Base-by-base conservation (phyloP, 495 filamentous ascomycete species). In the Hypoxylon trugodes region DNA sequence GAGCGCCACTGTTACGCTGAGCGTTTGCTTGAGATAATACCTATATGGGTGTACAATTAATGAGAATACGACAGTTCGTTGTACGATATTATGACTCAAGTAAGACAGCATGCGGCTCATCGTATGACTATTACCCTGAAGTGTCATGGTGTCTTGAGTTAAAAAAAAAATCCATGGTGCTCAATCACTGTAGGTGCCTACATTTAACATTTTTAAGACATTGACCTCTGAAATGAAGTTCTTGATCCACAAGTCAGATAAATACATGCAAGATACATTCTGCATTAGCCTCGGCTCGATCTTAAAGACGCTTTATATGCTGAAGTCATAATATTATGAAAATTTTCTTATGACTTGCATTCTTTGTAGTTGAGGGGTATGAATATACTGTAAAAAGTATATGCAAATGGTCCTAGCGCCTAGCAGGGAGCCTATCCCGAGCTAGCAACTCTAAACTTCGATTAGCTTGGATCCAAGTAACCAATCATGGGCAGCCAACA, bases 1-100 rank as follows among this genome's bases (percentile, higher is more conserved):
- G 73, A 63, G 41, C 65, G 30, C 60, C 72, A 24, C 46, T 76
- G 48, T 40, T 78, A 26, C 41, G 22, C 7, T 73, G 30, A 61
- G 59, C 28, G 19, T 43, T 12, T n/a, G n/a, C n/a, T n/a, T n/a
- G n/a, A n/a, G n/a, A 32, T 32, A 3, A 12, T n/a, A 7, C 32
- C 15, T 28, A 32, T 36, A 19, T n/a, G 13, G 40, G 48, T 37
- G 21, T 41, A 37, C 13, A 24, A 46, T 26, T 37, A 0, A 52
- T 37, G 54, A 42, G 13, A 1, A 10, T 24, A 33, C 16, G 30
- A 24, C 9, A 30, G 13, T 18, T 2, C 15, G 19, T 47, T 40
- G 12, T 22, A 59, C 25, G 54, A 49, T 7, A 35, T 19, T 10
- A 30, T 30, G 28, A 30, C 28, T 30, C 28, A 30, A 30, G 28